Conservation (phyloP, 2,329 filamentous ascomycete species). For the Colletotrichum agaves region DNA sequence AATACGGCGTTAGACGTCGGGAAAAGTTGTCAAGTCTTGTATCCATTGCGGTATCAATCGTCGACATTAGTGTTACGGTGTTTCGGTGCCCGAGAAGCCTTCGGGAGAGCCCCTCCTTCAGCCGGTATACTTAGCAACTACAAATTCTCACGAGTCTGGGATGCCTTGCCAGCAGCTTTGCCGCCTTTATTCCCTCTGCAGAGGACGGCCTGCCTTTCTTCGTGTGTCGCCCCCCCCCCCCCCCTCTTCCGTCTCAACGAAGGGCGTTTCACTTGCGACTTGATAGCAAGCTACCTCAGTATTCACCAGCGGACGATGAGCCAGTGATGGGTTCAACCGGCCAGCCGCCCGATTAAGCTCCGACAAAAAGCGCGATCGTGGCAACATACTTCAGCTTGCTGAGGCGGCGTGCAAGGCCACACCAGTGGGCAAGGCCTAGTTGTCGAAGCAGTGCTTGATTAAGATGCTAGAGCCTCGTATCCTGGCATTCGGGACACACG, state of each 20-base stretch:
- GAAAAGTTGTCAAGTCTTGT: background rate
- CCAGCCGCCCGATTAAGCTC: background rate
- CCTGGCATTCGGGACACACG: background rate
- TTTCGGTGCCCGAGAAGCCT: background rate
- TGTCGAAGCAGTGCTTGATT: slow-evolving; percentile 11
- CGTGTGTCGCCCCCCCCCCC: slow-evolving; percentile 12
- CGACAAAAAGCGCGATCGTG: slow-evolving; percentile 24
- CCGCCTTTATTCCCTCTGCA: slow-evolving; percentile 9
- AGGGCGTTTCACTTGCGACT: slow-evolving; percentile 31
- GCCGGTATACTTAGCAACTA: background rate
- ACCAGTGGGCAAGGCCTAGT: background rate
- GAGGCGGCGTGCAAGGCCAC: background rate
- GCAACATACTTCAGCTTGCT: slow-evolving; percentile 21
- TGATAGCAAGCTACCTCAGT: slow-evolving; percentile 2
- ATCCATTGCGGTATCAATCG: background rate
- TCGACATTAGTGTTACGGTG: background rate
- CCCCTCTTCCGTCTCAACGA: too few relatives aligned
- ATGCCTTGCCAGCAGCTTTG: slow-evolving; percentile 7
- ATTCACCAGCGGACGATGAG: slow-evolving; percentile 8
- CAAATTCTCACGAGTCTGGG: background rate
- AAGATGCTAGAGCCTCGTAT: background rate
- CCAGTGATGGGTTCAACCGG: slow-evolving; percentile 14
- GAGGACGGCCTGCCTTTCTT: slow-evolving; percentile 15
- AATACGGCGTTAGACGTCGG: background rate
- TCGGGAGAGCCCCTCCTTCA: slow-evolving; percentile 4